These are phyloP conservation scores for Cryptococcus deneoformans DNA, from an alignment of 1,284 basidiomycete species.

Conservation along the genomic window DNA sequence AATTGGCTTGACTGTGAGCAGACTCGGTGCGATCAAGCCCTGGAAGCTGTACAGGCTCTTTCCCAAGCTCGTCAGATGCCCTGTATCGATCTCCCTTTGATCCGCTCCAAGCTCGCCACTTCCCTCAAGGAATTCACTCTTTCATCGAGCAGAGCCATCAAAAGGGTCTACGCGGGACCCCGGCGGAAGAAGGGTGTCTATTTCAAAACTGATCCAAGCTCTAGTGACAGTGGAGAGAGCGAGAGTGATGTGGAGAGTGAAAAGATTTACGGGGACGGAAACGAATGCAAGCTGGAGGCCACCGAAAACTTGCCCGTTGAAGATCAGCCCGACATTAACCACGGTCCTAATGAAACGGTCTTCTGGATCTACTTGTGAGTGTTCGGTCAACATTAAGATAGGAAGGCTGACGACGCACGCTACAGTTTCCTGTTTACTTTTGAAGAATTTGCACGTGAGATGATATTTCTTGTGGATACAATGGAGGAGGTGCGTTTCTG, in stretches of 20 bases:
- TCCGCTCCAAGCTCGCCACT: conserved; percentile 64
- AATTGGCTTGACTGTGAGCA: neutral
- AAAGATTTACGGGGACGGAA: conserved; percentile 4
- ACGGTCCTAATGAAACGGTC: conserved; percentile 55
- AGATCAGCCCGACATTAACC: conserved; percentile 2
- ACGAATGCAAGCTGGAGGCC: neutral
- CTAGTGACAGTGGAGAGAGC: neutral
- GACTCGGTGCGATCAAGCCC: conserved; percentile 38
- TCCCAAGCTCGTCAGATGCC: conserved; percentile 2
- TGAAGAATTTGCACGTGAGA: conserved; percentile 83
- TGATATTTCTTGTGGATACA: conserved; percentile 74
- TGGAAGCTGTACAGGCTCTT: conserved; percentile 41
- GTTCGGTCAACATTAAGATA: neutral
- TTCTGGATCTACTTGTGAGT: conserved; percentile 88
- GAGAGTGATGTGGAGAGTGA: neutral
- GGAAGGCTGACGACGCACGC: conserved; percentile 30
- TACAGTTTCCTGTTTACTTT: conserved; percentile 84
- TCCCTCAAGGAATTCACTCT: conserved; percentile 63
- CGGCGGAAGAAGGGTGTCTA: conserved; percentile 20
- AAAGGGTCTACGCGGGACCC: conserved; percentile 65
- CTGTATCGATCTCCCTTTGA: conserved; percentile 57
- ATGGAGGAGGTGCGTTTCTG: conserved; percentile 57
- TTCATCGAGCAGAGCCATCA: conserved; percentile 71
- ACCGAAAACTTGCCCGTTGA: neutral
- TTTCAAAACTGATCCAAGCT: conserved; percentile 7